phyloP scores from a whole-genome alignment of 2,329 filamentous ascomycete genomes.

The Neoarthrinium moseri region DNA sequence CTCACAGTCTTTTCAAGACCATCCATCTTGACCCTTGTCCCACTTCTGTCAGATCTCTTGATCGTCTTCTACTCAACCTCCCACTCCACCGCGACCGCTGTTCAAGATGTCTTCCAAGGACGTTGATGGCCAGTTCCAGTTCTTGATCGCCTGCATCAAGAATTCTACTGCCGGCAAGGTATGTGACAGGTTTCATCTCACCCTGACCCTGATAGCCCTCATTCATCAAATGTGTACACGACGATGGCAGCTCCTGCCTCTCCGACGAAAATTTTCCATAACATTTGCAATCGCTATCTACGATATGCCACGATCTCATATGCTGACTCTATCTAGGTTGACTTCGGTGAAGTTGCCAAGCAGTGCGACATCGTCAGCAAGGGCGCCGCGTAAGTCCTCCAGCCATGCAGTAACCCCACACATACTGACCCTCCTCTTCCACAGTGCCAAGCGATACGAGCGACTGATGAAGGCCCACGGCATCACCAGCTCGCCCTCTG shows the following conservation, averaged over 20 bases:
- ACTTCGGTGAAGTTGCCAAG: conserved; percentile 63
- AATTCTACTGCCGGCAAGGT: conserved; percentile 61
- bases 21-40: too few relatives aligned
- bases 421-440: not conserved
- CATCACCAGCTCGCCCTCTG: conserved; percentile 36
- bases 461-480: conserved; percentile 61
- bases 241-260: not conserved
- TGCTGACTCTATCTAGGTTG: conserved; percentile 46
- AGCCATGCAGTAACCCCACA: too few relatives aligned
- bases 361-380: conserved; percentile 64
- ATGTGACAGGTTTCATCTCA: conserved; percentile 17
- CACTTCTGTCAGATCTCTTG: too few relatives aligned
- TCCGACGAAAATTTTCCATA: too few relatives aligned
- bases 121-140: conserved; percentile 58
- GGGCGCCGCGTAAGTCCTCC: conserved; percentile 69
- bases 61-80: not conserved
- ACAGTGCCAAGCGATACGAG: conserved; percentile 67
- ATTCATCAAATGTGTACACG: conserved; percentile 2
- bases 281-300: not conserved
- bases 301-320: not conserved
- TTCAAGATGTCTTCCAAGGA: conserved; percentile 33
- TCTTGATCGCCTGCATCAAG: conserved; percentile 65
- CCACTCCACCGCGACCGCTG: not conserved
- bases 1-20: too few relatives aligned
- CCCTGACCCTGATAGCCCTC: not conserved